Evolutionary conservation across 768 basidiomycete species (phyloP).

Genomic region (Boletus insuetus): DNA sequence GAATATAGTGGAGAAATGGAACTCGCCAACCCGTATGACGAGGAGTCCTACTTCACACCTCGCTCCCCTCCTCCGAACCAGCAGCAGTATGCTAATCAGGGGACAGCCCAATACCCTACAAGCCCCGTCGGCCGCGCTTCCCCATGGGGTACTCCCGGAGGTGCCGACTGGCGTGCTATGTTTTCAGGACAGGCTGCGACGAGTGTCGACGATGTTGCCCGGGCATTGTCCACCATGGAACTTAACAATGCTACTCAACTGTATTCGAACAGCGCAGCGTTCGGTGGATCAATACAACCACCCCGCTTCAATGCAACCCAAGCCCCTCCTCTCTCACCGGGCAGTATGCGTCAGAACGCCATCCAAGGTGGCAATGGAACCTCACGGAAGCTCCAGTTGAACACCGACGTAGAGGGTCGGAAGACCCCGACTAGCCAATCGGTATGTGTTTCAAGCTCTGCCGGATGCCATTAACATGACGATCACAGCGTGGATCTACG

Average conservation of each 20-base stretch:
- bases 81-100: constrained; percentile 38
- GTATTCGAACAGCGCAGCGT: constrained; percentile 28
- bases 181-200: constrained; percentile 27
- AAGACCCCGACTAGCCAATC: constrained; percentile 57
- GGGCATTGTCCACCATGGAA: constrained; percentile 69
- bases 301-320: constrained; percentile 63
- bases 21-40: constrained; percentile 41
- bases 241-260: constrained; percentile 38
- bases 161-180: constrained; percentile 57
- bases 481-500: constrained; percentile 36
- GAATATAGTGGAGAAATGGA: constrained; percentile 49
- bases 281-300: constrained; percentile 57
- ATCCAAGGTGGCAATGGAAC: constrained; percentile 37
- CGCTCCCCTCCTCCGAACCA: constrained; percentile 40
- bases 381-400: constrained; percentile 52
- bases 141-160: constrained; percentile 57
- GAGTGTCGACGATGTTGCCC: constrained; percentile 72
- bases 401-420: constrained; percentile 65
- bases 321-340: constrained; percentile 43
- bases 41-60: constrained; percentile 55
- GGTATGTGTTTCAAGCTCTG: constrained; percentile 44
- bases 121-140: constrained; percentile 62
- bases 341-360: constrained; percentile 38
- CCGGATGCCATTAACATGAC: constrained; percentile 33
- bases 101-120: constrained; percentile 42